Evolutionary conservation across 164 flowering plant genomes (phyloP), one percentile per base, ranked within the genome.

Genomic region (Dillenia suffruticosa): DNA sequence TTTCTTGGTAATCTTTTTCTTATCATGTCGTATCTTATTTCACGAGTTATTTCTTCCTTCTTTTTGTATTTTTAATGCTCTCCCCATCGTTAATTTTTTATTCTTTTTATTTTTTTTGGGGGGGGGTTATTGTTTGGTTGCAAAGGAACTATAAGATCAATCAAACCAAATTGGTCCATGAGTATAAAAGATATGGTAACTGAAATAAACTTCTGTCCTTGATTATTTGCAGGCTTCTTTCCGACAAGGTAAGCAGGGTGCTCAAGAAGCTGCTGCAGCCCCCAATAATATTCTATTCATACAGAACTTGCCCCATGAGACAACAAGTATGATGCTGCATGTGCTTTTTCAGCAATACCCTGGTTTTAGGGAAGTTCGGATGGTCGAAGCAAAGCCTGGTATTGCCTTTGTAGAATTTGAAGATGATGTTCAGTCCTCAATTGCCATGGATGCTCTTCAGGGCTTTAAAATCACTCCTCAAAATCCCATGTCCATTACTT

Each of bases 351-450:
- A 81, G 58, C 96, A 91, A 48, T 94, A 83, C 66, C 93, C 96
- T 10, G 99, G 99, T 32, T 91, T 89, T 66, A 87, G 73, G 63
- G 99, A 94, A 77, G 91, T 94, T n/a, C 70, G 97, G 47, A 81
- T 91, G 86, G 76, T 89, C 15, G 93, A 87, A 65, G 93, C 98
- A 53, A 94, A 89, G 82, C 99, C 99, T n/a, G 97, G 97, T 10
- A 91, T 94, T 68, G 93, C 96, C 17, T 94, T 91, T 72, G 96
- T 94, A 14, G 99, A 94, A 64, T 94, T 76, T 75, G 97, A 79
- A 57, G 92, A 91, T 68, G 99, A 94, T 44, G 80, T 75, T 50
- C 93, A 87, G 61, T 79, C 99, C 0, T 69, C 92, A 40, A 74
- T 80, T 54, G 96, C 99, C 49, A 88, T 94, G 96, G 84, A 89